These are phyloP conservation scores for Yamadazyma aaseri DNA, from an alignment of 1,139 yeast species.

Conservation along the genomic window DNA sequence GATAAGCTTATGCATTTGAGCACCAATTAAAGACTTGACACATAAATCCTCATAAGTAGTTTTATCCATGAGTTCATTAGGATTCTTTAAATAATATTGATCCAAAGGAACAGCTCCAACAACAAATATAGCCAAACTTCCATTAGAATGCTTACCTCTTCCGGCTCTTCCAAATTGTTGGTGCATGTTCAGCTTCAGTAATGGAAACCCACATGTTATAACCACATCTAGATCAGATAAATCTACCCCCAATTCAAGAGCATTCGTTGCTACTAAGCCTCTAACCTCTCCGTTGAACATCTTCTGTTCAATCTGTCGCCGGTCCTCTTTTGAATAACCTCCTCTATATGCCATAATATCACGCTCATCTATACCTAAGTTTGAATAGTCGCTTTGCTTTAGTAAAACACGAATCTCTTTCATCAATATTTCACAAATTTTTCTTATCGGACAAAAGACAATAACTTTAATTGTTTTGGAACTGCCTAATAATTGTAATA, in stretches of 20 bases:
- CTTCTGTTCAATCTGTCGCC: conserved; percentile 81
- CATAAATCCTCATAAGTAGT: conserved; percentile 42
- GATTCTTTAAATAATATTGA: conserved; percentile 75
- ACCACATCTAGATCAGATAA: conserved; percentile 92
- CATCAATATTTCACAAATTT: conserved; percentile 83
- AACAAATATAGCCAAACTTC: conserved; percentile 70
- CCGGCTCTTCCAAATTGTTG: conserved; percentile 99
- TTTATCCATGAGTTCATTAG: conserved; percentile 57
- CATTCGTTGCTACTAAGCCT: conserved; percentile 93
- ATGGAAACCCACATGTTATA: conserved; percentile 87
- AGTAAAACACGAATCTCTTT: conserved; percentile 67
- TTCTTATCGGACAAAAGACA: conserved; percentile 85
- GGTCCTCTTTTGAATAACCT: conserved; percentile 82
- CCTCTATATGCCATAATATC: conserved; percentile 93
- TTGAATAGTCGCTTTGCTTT: conserved; percentile 20
- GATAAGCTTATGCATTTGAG: conserved; percentile 38
- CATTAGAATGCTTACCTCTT: conserved; percentile 66
- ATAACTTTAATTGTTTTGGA: conserved; percentile 63
- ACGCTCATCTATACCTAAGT: conserved; percentile 42
- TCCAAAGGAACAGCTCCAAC: conserved; percentile 87
- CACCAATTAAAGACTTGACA: conserved; percentile 37
- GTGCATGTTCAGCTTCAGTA: conserved; percentile 79
- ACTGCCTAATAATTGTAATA: conserved; percentile 60
- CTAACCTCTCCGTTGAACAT: conserved; percentile 84
- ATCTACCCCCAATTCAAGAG: conserved; percentile 92